Conservation (phyloP, 129 eudicot species). For the Flaveria trinervia region DNA sequence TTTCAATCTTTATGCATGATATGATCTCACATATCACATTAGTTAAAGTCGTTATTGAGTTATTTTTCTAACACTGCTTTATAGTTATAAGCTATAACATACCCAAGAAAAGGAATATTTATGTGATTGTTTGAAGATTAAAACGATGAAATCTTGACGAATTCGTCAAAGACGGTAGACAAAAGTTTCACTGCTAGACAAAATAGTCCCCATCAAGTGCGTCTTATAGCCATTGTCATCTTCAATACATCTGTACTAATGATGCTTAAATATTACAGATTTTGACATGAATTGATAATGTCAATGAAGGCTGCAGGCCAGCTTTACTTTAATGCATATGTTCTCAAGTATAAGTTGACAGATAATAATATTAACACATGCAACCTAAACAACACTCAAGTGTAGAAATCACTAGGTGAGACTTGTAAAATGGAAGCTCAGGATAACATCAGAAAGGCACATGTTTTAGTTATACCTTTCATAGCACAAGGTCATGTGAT, state of each 20-base stretch:
- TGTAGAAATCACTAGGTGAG: not conserved
- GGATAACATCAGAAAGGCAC: constrained; percentile 25
- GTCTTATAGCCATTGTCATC: constrained; percentile 1
- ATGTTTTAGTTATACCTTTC: constrained; percentile 41
- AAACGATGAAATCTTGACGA: not conserved
- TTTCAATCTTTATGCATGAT: not conserved
- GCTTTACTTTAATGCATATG: not conserved
- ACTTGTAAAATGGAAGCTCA: not conserved
- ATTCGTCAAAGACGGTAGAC: too few relatives aligned
- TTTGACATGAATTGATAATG: not conserved
- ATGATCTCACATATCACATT: not conserved
- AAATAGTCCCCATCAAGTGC: not conserved
- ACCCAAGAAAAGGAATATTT: not conserved
- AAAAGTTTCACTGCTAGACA: not conserved
- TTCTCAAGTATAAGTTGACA: not conserved
- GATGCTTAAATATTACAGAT: not conserved
- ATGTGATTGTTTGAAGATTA: not conserved
- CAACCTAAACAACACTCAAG: not conserved
- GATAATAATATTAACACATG: not conserved
- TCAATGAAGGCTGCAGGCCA: constrained; percentile 4
- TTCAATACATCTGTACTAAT: not conserved
- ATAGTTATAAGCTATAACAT: not conserved
- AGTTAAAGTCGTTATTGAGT: not conserved
- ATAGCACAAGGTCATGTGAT: constrained; percentile 57
- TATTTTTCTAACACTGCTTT: not conserved